These are phyloP conservation scores for Ilyonectria sp. DNA, from an alignment of 2,329 filamentous ascomycete genomes.

Conservation along the genomic window DNA sequence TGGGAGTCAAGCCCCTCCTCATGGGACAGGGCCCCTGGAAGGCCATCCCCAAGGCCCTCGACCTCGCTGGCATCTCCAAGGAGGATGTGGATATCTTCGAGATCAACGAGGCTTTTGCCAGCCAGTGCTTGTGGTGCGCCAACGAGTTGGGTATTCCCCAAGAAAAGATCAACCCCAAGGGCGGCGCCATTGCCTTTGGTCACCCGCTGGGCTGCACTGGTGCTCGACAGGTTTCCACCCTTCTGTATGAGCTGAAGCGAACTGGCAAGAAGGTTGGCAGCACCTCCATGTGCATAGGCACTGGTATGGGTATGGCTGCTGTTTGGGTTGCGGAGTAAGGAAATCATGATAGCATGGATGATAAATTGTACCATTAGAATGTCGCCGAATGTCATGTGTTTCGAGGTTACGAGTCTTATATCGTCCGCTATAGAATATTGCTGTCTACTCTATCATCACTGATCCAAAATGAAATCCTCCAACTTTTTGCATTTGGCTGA, in stretches of 20 bases:
- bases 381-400: slow-evolving; percentile 28
- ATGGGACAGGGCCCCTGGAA: slow-evolving; percentile 98
- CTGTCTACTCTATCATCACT: neutral
- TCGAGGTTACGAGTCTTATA: neutral
- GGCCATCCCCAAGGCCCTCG: slow-evolving; percentile 92
- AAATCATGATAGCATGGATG: slow-evolving; percentile 11
- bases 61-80: slow-evolving; percentile 87
- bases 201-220: slow-evolving; percentile 97
- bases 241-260: slow-evolving; percentile 90
- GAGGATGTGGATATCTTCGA: slow-evolving; percentile 97
- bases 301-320: slow-evolving; percentile 97
- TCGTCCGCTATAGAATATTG: neutral
- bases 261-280: slow-evolving; percentile 89
- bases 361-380: slow-evolving; percentile 48
- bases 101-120: slow-evolving; percentile 99
- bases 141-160: slow-evolving; percentile 86
- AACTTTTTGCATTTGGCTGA: neutral
- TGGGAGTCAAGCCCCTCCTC: slow-evolving; percentile 91
- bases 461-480: slow-evolving; percentile 33
- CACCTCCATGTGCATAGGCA: slow-evolving; percentile 97
- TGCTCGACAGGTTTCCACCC: slow-evolving; percentile 91
- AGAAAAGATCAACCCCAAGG: slow-evolving; percentile 97
- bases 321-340: slow-evolving; percentile 93
- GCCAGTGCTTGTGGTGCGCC: slow-evolving; percentile 93
- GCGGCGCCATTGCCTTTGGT: slow-evolving; percentile 95